These are phyloP conservation scores for Cryoendolithus antarcticus DNA, from an alignment of 2,329 filamentous ascomycete genomes.

Conservation along the genomic window DNA sequence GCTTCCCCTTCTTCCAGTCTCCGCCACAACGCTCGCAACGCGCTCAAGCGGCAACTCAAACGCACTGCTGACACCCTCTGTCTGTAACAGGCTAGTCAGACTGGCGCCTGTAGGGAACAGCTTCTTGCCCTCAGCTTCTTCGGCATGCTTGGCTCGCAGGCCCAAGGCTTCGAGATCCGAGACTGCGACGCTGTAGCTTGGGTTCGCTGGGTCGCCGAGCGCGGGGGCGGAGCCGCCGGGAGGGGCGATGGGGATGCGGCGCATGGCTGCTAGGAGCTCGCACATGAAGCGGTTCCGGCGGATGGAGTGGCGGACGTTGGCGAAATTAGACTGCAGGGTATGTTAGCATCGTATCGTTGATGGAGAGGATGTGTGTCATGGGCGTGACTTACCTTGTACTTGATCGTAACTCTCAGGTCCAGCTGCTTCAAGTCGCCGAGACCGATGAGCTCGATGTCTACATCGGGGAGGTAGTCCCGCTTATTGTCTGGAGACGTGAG, in stretches of 20 bases:
- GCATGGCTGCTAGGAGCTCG: conserved; percentile 68
- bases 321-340: conserved; percentile 27
- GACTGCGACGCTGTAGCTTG: conserved; percentile 64
- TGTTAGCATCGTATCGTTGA: background rate
- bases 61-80: conserved; percentile 4
- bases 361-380: background rate
- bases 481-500: conserved; percentile 22
- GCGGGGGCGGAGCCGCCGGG: conserved; percentile 54
- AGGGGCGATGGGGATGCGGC: conserved; percentile 72
- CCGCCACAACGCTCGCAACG: too few relatives aligned
- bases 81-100: conserved; percentile 1
- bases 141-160: background rate
- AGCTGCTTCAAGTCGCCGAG: conserved; percentile 22
- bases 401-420: conserved; percentile 21
- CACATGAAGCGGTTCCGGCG: conserved; percentile 92
- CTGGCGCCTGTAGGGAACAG: conserved; percentile 40
- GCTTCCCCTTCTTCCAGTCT: conserved; percentile 1
- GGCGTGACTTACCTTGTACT: conserved; percentile 16
- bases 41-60: conserved; percentile 1
- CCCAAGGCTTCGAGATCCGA: conserved; percentile 19
- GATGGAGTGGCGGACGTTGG: conserved; percentile 61
- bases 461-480: conserved; percentile 21
- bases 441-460: conserved; percentile 22
- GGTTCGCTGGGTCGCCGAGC: conserved; percentile 51
- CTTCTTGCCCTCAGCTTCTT: conserved; percentile 25